Evolutionary conservation across 768 basidiomycete genomes (phyloP), one percentile per base, ranked within the genome.

Genomic region (Hysterangium stoloniferum): DNA sequence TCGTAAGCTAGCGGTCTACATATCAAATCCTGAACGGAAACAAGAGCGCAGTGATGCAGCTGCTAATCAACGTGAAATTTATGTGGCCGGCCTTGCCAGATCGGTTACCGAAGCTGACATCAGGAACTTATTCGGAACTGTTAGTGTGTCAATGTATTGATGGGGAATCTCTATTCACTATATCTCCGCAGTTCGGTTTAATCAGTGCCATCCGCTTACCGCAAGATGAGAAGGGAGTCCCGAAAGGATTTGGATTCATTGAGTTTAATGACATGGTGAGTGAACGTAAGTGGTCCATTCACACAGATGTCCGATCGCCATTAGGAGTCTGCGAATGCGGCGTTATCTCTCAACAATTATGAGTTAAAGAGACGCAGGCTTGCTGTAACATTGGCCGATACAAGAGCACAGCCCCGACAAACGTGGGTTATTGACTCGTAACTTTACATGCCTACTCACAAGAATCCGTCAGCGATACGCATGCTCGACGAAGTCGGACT

Each of bases 331-430:
- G 91, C 90, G 0, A 70, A 71, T 49, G 73, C 74, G 5, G 86
- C 87, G 5, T 71, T 96, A 32, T 71, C 75, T 5, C 84, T 88
- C 4, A 94, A 95, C 61, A 95, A 94, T 57, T 67, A 82, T 49
- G 91, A 95, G 59, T 71, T 94, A 25, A 94, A 92, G 67, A 90
- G 84, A 54, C 79, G 92, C n/a, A 78, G 86, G 12, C 86, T 97
- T 40, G 86, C 84, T 1, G 91, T 96, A 22, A 94, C 91, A 0
- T 69, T 93, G 15, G 82, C 89, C 3, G 89, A 95, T 63, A 72
- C 80, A 15, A 82, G 83, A 6, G 77, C 74, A 9, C 75, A 77
- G 22, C 67, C 75, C 4, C 73, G 71, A 43, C 71, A 70, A 56
- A 71, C 70, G 84, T 84, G 38, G 44, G 71, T 63, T 12, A 45